These are phyloP conservation scores for Allantophomopsis lycopodina DNA, from an alignment of 2,329 filamentous ascomycete species.

Conservation along the genomic window DNA sequence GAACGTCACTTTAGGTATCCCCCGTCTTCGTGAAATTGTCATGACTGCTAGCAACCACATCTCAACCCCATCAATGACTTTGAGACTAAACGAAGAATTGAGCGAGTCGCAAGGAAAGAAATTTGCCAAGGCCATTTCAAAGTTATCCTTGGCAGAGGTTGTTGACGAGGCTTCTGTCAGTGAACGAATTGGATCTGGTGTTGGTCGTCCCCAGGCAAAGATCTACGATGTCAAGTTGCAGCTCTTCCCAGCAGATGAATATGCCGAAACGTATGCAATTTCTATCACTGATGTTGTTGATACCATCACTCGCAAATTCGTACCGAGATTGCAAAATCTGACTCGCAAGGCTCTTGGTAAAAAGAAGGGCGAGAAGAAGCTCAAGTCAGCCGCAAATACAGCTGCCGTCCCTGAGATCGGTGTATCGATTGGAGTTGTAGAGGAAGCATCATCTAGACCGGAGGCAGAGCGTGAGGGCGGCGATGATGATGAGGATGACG, in stretches of 20 bases:
- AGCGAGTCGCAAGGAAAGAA: constrained; percentile 53
- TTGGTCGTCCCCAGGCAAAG: constrained; percentile 59
- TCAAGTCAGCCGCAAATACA: constrained; percentile 38
- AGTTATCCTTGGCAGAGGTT: constrained; percentile 71
- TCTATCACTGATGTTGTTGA: constrained; percentile 60
- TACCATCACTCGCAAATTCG: constrained; percentile 69
- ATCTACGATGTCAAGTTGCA: constrained; percentile 70
- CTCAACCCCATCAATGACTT: constrained; percentile 80
- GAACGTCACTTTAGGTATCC: constrained; percentile 98
- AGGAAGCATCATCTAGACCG: constrained; percentile 28
- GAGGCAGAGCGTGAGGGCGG: constrained; percentile 23
- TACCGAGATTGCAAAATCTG: constrained; percentile 56
- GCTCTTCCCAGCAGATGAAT: constrained; percentile 78
- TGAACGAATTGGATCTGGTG: constrained; percentile 64
- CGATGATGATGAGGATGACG: constrained; percentile 46
- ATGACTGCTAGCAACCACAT: constrained; percentile 92
- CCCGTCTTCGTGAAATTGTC: constrained; percentile 88
- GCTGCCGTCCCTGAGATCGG: constrained; percentile 69
- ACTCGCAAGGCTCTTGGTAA: constrained; percentile 70
- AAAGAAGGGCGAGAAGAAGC: constrained; percentile 52
- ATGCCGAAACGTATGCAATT: constrained; percentile 76
- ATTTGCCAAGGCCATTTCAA: constrained; percentile 87
- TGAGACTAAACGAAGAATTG: constrained; percentile 63
- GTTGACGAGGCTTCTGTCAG: constrained; percentile 69
- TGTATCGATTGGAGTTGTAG: constrained; percentile 39